These are phyloP conservation scores for Colletotrichum sp. DNA, from an alignment of 2,329 filamentous ascomycete genomes.

Conservation along the genomic window DNA sequence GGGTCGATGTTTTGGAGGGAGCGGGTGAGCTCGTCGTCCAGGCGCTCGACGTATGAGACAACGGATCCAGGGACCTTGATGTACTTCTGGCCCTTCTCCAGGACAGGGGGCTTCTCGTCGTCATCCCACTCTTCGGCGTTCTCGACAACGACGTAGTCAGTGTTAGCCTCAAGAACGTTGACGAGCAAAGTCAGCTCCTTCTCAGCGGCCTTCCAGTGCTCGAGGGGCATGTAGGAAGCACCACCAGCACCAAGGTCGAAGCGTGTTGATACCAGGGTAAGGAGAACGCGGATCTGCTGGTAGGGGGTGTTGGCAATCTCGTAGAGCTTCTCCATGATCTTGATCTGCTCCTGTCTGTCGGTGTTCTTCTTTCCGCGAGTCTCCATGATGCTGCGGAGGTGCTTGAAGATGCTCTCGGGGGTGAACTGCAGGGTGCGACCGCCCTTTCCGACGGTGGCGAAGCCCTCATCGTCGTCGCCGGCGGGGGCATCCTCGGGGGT, in stretches of 20 bases:
- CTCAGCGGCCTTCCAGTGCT: conserved; percentile 96
- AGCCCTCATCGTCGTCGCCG: conserved; percentile 81
- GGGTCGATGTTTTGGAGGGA: conserved; percentile 98
- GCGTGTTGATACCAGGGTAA: conserved; percentile 89
- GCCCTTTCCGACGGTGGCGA: conserved; percentile 85
- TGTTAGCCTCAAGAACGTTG: conserved; percentile 77
- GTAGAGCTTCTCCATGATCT: conserved; percentile 93
- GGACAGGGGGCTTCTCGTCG: conserved; percentile 86
- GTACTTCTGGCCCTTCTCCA: conserved; percentile 75
- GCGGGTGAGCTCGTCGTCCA: conserved; percentile 95
- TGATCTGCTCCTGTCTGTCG: conserved; percentile 92
- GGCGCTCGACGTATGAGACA: conserved; percentile 90
- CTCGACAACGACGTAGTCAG: conserved; percentile 85
- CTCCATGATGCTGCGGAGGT: conserved; percentile 90
- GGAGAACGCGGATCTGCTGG: conserved; percentile 89
- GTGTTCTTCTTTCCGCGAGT: conserved; percentile 99
- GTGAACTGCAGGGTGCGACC: conserved; percentile 92
- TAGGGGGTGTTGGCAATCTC: conserved; percentile 92
- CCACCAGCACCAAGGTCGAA: conserved; percentile 88
- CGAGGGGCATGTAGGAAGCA: conserved; percentile 83
- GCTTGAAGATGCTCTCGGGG: conserved; percentile 97
- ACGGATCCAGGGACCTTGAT: conserved; percentile 94
- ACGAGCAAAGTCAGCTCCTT: conserved; percentile 82
- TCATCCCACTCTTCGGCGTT: conserved; percentile 98
- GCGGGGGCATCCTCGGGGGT: conserved; percentile 54